A percentile compares a stretch with the other conserved stretches of the same genome.
Evolutionary conservation across 2,329 filamentous ascomycete species (phyloP).

Genomic region (Samsoniella hepiali): DNA sequence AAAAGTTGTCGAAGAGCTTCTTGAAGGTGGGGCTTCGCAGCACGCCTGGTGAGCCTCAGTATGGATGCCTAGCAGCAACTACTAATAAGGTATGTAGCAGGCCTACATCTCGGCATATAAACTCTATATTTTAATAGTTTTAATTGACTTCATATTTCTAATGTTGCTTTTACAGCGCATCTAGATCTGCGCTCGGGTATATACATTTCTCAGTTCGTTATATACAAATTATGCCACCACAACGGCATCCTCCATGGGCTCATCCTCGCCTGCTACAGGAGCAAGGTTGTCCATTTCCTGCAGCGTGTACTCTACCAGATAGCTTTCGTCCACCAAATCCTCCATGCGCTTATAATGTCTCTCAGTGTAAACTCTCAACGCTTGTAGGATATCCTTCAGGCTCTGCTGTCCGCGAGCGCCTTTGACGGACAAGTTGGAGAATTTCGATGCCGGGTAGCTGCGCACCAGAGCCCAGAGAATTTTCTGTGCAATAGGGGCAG

Average conservation of each 20-base stretch:
- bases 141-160: neutral
- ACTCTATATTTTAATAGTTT: neutral
- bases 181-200: neutral
- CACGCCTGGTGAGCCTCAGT: neutral
- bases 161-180: neutral
- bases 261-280: conserved; percentile 38
- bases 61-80: neutral
- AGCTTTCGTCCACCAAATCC: conserved; percentile 90
- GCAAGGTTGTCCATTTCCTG: conserved; percentile 82
- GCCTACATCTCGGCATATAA: too few relatives aligned
- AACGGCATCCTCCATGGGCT: conserved; percentile 38
- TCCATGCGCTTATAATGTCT: conserved; percentile 87
- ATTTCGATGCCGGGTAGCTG: conserved; percentile 73
- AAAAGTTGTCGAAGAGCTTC: conserved; percentile 11
- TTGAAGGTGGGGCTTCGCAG: conserved; percentile 7
- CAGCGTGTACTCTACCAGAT: conserved; percentile 88
- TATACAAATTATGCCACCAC: conserved; percentile 35
- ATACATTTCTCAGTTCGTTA: conserved; percentile 10
- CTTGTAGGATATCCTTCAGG: conserved; percentile 80
- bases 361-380: conserved; percentile 87
- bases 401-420: conserved; percentile 59
- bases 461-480: conserved; percentile 77
- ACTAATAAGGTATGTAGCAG: neutral
- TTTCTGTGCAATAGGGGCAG: conserved; percentile 78
- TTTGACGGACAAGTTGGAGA: conserved; percentile 66